Evolutionary conservation across 1,284 basidiomycete genomes (phyloP), one percentile per base, ranked within the genome.

Genomic region (Ceratorhiza oryzae-sativae): DNA sequence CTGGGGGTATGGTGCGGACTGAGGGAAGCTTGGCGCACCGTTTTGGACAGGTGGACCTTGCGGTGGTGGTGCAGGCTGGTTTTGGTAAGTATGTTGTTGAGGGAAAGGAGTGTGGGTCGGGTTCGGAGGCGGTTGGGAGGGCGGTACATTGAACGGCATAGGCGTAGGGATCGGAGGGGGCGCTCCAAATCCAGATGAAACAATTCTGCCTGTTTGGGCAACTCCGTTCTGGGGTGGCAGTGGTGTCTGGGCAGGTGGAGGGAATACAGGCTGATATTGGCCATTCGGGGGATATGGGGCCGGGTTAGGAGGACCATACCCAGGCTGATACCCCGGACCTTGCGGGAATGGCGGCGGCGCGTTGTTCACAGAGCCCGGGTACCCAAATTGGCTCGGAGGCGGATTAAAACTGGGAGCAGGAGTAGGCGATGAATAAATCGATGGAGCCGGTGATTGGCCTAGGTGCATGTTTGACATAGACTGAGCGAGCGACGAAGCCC

Each of bases 391-490:
- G 27, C 65, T 68, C 18, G 65, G 65, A 45, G 53, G 51, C 3
- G 49, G 46, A 30, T 62, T 55, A 49, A 76, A 76, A 4, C 74
- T 72, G 36, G 77, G 75, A 30, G 74, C 70, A n/a, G 73, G 72
- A 55, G 74, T 73, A 32, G 73, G 61, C 49, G 73, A 71, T 51
- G 68, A 62, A 32, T 32, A 67, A 36, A 59, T 39, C 15, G 61
- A 70, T 15, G 78, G 78, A 0, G 79, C 4, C 71, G 72, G 30
- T 32, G 42, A 32, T 23, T 65, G 60, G 4, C 60, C 42, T 10
- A 62, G 1, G 3, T 63, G 58, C 59, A 72, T 63, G 20, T 42
- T 62, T 23, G 60, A 63, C 61, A 61, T 72, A 51, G 36, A 67
- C n/a, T 63, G 71, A 23, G 39, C 60, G 34, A 67, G 34, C 30